Conservation (phyloP, 2,329 filamentous ascomycete species). For the Fusarium newnesense region DNA sequence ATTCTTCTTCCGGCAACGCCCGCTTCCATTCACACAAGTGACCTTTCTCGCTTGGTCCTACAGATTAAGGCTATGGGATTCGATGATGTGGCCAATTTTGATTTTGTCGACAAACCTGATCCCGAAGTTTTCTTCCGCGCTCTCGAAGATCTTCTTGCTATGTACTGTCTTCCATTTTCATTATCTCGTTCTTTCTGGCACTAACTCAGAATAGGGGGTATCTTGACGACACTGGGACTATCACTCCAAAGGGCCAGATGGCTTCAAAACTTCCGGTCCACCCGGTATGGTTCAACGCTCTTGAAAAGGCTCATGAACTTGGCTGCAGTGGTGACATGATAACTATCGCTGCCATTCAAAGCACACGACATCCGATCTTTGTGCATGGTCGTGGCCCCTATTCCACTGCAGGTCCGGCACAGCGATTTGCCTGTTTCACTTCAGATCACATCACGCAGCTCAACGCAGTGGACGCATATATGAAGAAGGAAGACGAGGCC, state of each 20-base stretch:
- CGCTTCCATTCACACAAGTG: slow-evolving; percentile 94
- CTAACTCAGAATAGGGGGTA: neutral
- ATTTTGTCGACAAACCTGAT: slow-evolving; percentile 97
- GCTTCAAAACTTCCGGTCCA: slow-evolving; percentile 3
- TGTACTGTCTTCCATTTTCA: neutral
- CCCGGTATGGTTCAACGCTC: slow-evolving; percentile 2
- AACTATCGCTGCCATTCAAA: neutral
- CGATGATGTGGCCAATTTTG: slow-evolving; percentile 94
- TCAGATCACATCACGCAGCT: neutral
- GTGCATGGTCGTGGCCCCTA: neutral
- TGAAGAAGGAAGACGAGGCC: neutral
- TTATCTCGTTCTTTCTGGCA: neutral
- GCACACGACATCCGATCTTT: slow-evolving; percentile 2
- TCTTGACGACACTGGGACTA: neutral
- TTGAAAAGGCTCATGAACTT: neutral
- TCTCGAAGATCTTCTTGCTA: slow-evolving; percentile 72
- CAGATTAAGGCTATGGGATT: slow-evolving; percentile 99
- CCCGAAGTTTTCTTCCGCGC: slow-evolving; percentile 94
- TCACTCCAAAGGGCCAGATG: neutral
- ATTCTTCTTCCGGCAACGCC: slow-evolving; percentile 97
- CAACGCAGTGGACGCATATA: neutral
- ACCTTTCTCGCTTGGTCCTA: slow-evolving; percentile 88
- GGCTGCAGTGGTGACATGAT: neutral
- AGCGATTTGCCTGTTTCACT: neutral
- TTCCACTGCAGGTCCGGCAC: neutral